Evolutionary conservation across 768 basidiomycete species (phyloP), one percentile per base, ranked within the genome.

Genomic region (Mycena pura): DNA sequence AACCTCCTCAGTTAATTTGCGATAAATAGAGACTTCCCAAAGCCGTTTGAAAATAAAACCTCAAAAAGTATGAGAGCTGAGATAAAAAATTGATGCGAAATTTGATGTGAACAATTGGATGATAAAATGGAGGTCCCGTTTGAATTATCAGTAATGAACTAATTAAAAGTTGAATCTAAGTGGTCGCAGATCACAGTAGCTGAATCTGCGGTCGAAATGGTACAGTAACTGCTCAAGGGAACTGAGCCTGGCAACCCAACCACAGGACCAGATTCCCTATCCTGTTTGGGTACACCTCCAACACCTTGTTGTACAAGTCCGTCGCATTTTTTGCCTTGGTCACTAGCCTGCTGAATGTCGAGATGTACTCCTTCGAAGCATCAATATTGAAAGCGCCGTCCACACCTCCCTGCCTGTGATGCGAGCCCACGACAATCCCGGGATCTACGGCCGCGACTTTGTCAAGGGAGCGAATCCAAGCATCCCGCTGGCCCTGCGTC

Each of bases 331-430:
- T 56, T 21, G 45, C 54, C 45, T 56, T 9, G 44, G 44, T 47
- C 43, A 56, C 44, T 46, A 56, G 43, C 44, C 34, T 56, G 44
- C 36, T 47, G 45, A 4, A 56, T 38, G 43, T 47, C 36, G 43
- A 47, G 54, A 56, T 56, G 45, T 56, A 56, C 54, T 56, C 45
- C 54, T 56, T 56, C 31, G 54, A 46, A 45, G 54, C 54, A 28
- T 45, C 54, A 38, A 56, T 38, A 31, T 56, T 45, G 32, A 45
- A 56, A 28, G 45, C 44, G 24, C 54, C 54, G 36, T 45, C 44
- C 44, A 56, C 54, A 38, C 45, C 54, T 47, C 45, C 54, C 44
- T 45, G 34, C 54, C 43, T 46, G 54, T 47, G 43, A 56, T 56
- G 54, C 44, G 44, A 56, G 32, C 54, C 54, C 36, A 56, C 54